These are phyloP conservation scores for Diplotaxis tenuifolia DNA, from an alignment of 345 rosid species.

Conservation along the genomic window DNA sequence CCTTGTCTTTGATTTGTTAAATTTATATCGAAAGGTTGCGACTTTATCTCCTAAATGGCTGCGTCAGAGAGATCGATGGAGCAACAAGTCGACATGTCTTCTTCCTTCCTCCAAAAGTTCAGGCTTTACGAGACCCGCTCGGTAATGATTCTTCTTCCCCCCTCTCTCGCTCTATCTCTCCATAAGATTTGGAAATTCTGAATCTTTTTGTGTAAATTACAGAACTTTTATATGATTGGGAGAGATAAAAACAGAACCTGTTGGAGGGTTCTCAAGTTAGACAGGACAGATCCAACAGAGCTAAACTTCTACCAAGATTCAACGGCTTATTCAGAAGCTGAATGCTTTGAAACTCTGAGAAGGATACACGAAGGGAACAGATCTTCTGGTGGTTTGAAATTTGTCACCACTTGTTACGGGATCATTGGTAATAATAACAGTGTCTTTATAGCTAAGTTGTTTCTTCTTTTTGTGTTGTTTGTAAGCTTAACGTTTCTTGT, in stretches of 20 bases:
- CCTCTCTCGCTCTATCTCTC: not conserved
- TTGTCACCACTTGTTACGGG: constrained; percentile 77
- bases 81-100: constrained; percentile 30
- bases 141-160: constrained; percentile 43
- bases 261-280: constrained; percentile 85
- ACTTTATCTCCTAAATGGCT: constrained; percentile 34
- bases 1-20: not conserved
- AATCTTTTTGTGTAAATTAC: constrained; percentile 19
- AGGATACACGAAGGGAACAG: constrained; percentile 82
- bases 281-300: constrained; percentile 66
- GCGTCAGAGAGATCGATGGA: constrained; percentile 40
- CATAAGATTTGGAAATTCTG: not conserved
- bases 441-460: not conserved
- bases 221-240: constrained; percentile 89
- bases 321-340: constrained; percentile 58
- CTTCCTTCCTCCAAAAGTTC: constrained; percentile 70
- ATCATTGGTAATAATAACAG: constrained; percentile 73
- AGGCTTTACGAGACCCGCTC: constrained; percentile 83
- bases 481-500: not conserved
- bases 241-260: constrained; percentile 62
- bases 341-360: constrained; percentile 60
- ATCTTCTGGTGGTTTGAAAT: constrained; percentile 80
- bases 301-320: constrained; percentile 67
- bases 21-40: constrained; percentile 26
- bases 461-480: not conserved